Base-by-base conservation (phyloP, 805 yeast species). In the Kurtzmaniella cleridarum region DNA sequence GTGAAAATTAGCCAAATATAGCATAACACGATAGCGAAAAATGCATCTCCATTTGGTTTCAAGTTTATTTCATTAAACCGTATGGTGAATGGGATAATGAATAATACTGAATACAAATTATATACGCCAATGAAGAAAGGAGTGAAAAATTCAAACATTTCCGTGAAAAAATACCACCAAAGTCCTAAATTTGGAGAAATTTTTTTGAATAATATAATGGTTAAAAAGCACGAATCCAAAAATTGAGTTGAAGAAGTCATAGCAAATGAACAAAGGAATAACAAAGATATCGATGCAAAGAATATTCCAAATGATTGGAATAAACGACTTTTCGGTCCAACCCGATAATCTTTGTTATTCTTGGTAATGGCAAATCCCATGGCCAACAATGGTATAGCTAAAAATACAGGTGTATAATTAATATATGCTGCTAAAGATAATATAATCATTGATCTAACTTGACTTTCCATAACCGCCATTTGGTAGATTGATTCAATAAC, bases 111-210 rank as follows among this genome's bases (percentile, higher is more conserved):
- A 60, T 81, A 88, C 34, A 90, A 53, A 52, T 89, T 90, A 77
- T 90, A 93, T 15, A 89, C 81, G 9, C 88, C 80, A 30, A 81
- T 64, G 68, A 85, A 93, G 53, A 93, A 89, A 15, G 86, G 79
- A 23, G 82, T 74, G 70, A 91, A 93, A 55, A 80, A 84, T 40
- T 84, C 93, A 62, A 93, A 93, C 78, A 93, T 85, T 60, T 93
- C 98, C 31, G 91, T 84, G 68, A 93, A 93, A 51, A 90, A 80
- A 65, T 93, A 93, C 99, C 99, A 93, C 99, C 99, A 93, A 15
- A 93, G 67, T 0, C 98, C 98, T 47, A 93, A 59, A 60, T 93
- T 93, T 20, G 98, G 98, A 4, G 81, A 71, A 44, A 89, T 77
- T 46, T 87, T 90, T 29, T 71, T 71, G 50, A 86, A 81, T 17